A percentile compares a stretch with the other conserved stretches of the same genome.
These are phyloP conservation scores for Lodderomyces pseudojiufengensis DNA, from an alignment of 1,139 yeast genomes.

Conservation along the genomic window DNA sequence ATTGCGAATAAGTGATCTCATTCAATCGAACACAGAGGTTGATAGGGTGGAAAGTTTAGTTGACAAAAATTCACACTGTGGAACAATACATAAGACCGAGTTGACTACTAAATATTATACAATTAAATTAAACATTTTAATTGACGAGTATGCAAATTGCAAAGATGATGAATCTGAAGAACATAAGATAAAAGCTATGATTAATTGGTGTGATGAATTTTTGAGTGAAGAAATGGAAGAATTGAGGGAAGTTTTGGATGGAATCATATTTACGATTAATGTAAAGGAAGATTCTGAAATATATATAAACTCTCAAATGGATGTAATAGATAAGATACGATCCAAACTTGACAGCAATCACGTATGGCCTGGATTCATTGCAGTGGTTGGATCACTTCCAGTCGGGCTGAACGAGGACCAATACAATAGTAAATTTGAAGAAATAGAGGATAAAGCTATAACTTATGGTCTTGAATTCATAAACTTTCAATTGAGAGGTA, in stretches of 20 bases:
- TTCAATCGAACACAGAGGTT: too few species aligned
- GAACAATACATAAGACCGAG: slow-evolving; percentile 28
- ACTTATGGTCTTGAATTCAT: slow-evolving; percentile 32
- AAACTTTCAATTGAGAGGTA: slow-evolving; percentile 21
- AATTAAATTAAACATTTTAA: slow-evolving; percentile 20
- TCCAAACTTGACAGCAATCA: slow-evolving; percentile 13
- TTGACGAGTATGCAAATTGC: slow-evolving; percentile 35
- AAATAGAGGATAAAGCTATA: slow-evolving; percentile 29
- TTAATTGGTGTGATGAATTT: slow-evolving; percentile 32
- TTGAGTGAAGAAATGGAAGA: slow-evolving; percentile 29
- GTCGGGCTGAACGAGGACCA: too few species aligned
- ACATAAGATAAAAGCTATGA: slow-evolving; percentile 16
- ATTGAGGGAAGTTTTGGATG: slow-evolving; percentile 37
- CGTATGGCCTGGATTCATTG: slow-evolving; percentile 23
- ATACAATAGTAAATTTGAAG: slow-evolving; percentile 17
- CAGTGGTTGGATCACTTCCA: slow-evolving; percentile 22
- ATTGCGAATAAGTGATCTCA: slow-evolving; percentile 23
- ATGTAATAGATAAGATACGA: slow-evolving; percentile 15
- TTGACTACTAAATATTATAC: slow-evolving; percentile 34
- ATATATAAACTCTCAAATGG: slow-evolving; percentile 16
- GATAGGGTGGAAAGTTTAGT: slow-evolving; percentile 11
- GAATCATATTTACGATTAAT: slow-evolving; percentile 34
- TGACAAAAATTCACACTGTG: slow-evolving; percentile 28
- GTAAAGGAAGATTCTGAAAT: slow-evolving; percentile 16
- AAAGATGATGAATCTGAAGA: slow-evolving; percentile 4